Conservation (phyloP, 2,329 filamentous ascomycete species). For the Celoporthe dispersa region DNA sequence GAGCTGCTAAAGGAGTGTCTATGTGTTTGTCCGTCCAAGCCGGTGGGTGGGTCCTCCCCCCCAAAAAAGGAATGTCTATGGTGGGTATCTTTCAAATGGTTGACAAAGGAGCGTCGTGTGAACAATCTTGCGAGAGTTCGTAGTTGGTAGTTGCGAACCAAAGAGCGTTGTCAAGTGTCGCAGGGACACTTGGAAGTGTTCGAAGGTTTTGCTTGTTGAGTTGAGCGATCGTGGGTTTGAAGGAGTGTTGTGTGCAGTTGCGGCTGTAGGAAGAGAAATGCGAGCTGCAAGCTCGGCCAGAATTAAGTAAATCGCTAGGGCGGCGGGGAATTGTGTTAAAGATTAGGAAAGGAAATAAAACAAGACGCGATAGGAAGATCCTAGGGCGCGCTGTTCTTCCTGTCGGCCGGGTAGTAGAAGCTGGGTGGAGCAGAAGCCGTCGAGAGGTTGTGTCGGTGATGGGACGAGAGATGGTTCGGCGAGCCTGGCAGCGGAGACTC, state of each 20-base stretch:
- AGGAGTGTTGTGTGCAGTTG: slow-evolving; percentile 40
- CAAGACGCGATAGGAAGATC: slow-evolving; percentile 31
- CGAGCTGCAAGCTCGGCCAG: slow-evolving; percentile 38
- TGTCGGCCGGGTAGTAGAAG: slow-evolving; percentile 43
- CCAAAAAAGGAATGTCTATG: slow-evolving; percentile 50
- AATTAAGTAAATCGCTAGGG: slow-evolving; percentile 32
- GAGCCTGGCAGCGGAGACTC: slow-evolving; percentile 48
- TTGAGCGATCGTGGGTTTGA: slow-evolving; percentile 34
- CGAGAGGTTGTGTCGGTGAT: slow-evolving; percentile 45
- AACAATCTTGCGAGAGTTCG: slow-evolving; percentile 32
- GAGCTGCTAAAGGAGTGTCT: slow-evolving; percentile 36
- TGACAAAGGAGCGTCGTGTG: slow-evolving; percentile 40
- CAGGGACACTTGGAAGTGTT: slow-evolving; percentile 37
- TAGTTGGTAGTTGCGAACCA: slow-evolving; percentile 34
- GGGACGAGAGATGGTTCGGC: slow-evolving; percentile 36
- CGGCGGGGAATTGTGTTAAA: slow-evolving; percentile 25
- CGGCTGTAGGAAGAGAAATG: slow-evolving; percentile 36
- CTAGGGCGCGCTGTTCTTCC: slow-evolving; percentile 33
- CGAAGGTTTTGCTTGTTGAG: slow-evolving; percentile 35
- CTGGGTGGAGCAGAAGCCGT: slow-evolving; percentile 41
- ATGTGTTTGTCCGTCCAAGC: slow-evolving; percentile 43
- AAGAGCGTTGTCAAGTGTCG: slow-evolving; percentile 40
- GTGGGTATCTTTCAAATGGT: slow-evolving; percentile 44
- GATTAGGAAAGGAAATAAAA: slow-evolving; percentile 30
- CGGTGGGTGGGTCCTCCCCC: slow-evolving; percentile 20